phyloP scores from a whole-genome alignment of 495 filamentous ascomycete genomes.

The Annulohypoxylon bovei region DNA sequence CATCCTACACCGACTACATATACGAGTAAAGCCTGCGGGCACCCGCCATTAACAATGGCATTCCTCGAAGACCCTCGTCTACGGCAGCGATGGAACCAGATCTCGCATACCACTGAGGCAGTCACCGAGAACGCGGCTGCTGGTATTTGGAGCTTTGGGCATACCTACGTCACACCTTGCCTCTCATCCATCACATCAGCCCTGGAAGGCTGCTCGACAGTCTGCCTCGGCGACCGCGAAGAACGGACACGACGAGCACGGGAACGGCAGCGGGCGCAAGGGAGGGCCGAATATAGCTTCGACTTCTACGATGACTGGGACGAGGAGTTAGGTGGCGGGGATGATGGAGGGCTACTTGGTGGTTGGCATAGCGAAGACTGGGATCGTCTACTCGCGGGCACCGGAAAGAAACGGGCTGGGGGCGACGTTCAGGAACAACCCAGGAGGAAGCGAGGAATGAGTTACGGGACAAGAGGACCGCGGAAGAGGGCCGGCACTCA shows the following conservation, averaged over 20 bases:
- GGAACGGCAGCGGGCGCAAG: conserved; percentile 64
- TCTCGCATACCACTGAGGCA: conserved; percentile 90
- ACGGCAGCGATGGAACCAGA: conserved; percentile 90
- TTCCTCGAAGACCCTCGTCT: conserved; percentile 89
- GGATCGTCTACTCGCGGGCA: conserved; percentile 85
- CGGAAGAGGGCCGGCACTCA: conserved; percentile 75
- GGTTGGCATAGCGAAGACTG: conserved; percentile 83
- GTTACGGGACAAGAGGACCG: conserved; percentile 77
- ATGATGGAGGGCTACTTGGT: conserved; percentile 67
- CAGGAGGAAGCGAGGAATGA: conserved; percentile 81
- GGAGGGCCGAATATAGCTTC: conserved; percentile 82
- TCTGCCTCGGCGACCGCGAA: conserved; percentile 78
- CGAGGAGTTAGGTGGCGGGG: conserved; percentile 70
- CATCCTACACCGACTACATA: conserved; percentile 5
- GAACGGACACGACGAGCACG: conserved; percentile 75
- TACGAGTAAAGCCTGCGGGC: conserved; percentile 7
- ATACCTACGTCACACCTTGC: conserved; percentile 86
- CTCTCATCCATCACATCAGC: conserved; percentile 71
- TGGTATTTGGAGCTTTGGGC: conserved; percentile 85
- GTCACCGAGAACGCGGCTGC: conserved; percentile 92
- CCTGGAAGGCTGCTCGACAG: conserved; percentile 72
- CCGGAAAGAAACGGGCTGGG: conserved; percentile 61
- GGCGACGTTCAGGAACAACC: conserved; percentile 70
- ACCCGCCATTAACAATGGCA: conserved; percentile 50
- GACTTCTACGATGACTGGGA: conserved; percentile 99